Evolutionary conservation across 1,284 basidiomycete genomes (phyloP).

Genomic region (Cryptococcus sp.): DNA sequence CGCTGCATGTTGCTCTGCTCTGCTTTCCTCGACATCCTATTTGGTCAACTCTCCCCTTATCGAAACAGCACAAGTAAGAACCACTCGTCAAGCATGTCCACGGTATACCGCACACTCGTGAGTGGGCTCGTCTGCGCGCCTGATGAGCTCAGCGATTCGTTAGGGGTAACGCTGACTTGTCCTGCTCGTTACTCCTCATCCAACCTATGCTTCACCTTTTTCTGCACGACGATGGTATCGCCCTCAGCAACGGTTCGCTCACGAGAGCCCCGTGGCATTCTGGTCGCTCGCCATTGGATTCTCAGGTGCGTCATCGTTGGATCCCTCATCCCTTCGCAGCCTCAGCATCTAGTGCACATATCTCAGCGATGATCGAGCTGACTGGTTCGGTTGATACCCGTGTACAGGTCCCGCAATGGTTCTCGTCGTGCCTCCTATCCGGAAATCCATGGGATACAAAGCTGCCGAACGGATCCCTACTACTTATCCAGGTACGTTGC

Average conservation of each 20-base stretch:
- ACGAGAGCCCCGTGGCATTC: slow-evolving; percentile 91
- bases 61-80: too few relatives aligned
- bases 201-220: not conserved
- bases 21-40: not conserved
- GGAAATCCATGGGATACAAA: slow-evolving; percentile 69
- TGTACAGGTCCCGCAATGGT: slow-evolving; percentile 73
- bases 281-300: slow-evolving; percentile 65
- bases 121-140: not conserved
- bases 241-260: slow-evolving; percentile 72
- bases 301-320: slow-evolving; percentile 30
- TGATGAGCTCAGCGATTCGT: not conserved
- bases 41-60: not conserved
- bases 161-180: not conserved
- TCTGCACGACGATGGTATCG: not conserved
- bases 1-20: not conserved
- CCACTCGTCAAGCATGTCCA: slow-evolving; percentile 8
- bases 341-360: too few relatives aligned
- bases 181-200: not conserved
- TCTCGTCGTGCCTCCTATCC: slow-evolving; percentile 74
- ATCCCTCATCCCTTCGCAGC: not conserved
- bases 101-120: slow-evolving; percentile 9
- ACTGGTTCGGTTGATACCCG: not conserved
- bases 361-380: too few relatives aligned
- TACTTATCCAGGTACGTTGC: slow-evolving; percentile 79
- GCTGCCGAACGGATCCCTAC: slow-evolving; percentile 75